phyloP scores from a whole-genome alignment of 805 yeast species.

The Candida patagonica region DNA sequence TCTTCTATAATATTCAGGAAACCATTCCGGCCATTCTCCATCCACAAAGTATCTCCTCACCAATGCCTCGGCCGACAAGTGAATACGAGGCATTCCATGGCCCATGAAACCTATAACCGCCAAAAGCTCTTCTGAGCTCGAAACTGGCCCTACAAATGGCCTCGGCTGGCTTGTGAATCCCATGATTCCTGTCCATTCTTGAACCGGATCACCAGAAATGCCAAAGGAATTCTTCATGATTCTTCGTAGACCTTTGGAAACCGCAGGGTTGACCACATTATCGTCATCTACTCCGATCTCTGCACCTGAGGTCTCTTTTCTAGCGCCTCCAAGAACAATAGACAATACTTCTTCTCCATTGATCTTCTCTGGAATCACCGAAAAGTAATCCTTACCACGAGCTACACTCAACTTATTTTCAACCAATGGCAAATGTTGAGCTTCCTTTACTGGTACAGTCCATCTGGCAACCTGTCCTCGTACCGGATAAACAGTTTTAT shows the following conservation, averaged over 20 bases:
- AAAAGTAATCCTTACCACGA: conserved; percentile 13
- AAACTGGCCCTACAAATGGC: conserved; percentile 34
- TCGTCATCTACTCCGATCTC: conserved; percentile 13
- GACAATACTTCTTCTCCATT: conserved; percentile 3
- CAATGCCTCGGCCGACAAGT: conserved; percentile 33
- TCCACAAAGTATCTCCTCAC: conserved; percentile 14
- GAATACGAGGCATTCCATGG: conserved; percentile 44
- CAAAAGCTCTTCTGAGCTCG: not conserved
- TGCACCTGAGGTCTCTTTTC: conserved; percentile 8
- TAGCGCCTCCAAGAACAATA: conserved; percentile 15
- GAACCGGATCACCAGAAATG: conserved; percentile 8
- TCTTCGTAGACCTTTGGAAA: conserved; percentile 6
- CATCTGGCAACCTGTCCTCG: conserved; percentile 23
- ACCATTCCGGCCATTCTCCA: conserved; percentile 14
- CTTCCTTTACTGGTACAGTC: conserved; percentile 1
- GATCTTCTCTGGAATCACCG: conserved; percentile 11
- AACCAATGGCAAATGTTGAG: conserved; percentile 3
- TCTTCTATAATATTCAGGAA: conserved; percentile 8
- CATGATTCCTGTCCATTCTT: conserved; percentile 40
- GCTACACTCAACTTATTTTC: conserved; percentile 7
- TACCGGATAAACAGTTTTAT: conserved; percentile 18
- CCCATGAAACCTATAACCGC: conserved; percentile 40
- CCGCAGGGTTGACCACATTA: conserved; percentile 3
- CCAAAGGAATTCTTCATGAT: conserved; percentile 7
- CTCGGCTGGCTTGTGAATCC: conserved; percentile 31